Base-by-base conservation (phyloP, 2,329 filamentous ascomycete species). In the Penicillium occitanis region DNA sequence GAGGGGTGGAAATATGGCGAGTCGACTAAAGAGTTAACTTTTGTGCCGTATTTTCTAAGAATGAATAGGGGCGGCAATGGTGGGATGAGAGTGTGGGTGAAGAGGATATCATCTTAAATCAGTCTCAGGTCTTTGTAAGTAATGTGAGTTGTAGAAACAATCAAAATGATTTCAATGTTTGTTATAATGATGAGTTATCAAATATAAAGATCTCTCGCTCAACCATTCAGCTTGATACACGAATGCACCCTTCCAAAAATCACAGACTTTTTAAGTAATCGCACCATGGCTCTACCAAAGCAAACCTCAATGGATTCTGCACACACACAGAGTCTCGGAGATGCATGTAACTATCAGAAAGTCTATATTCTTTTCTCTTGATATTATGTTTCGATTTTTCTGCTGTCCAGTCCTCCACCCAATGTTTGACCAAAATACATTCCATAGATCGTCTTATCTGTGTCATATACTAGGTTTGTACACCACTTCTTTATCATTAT, bases 1-100 rank as follows among this genome's bases (percentile, higher is more conserved):
- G 64, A 48, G 61, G 63, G 55, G 68, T 70, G 63, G 67, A 68
- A 19, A 66, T 66, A 70, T 30, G 66, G 61, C 11, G 65, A 67
- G 1, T 35, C 70, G 59, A 68, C 44, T 5, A 70, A 70, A 40
- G 76, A 81, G 3, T 72, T 87, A 50, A 72, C 77, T 1, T 86
- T 86, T 72, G 75, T 87, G 53, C 85, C 85, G 22, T 87, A 86
- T 69, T 85, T 84, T 70, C 79, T 85, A 65, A 76, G 85, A 17
- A 84, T 83, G 17, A 87, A 87, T 68, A 74, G 85, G 40, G 82
- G 83, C 2, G 85, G 85, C 0, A 82, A 75, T 53, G 85, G 85
- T 1, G 81, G 85, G 59, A 85, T 85, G 82, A 79, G 84, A 63
- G 84, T 86, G n/a, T 66, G 65, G 65, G 53, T 66, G 35, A 66